These are phyloP conservation scores for Fusarium pininemorale DNA, from an alignment of 2,329 filamentous ascomycete species.

Conservation along the genomic window DNA sequence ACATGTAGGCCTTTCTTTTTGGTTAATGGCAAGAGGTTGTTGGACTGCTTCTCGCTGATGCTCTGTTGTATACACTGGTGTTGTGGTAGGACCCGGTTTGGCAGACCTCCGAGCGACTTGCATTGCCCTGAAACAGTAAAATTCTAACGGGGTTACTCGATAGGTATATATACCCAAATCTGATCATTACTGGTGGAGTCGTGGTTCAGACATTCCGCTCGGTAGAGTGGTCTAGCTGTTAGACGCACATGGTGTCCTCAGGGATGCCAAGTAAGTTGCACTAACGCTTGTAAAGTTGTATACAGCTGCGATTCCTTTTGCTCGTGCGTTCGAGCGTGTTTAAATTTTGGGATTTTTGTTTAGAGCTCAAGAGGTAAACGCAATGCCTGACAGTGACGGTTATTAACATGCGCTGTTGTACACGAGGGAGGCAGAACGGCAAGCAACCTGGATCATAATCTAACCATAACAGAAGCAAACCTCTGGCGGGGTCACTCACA, in stretches of 20 bases:
- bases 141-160: not conserved
- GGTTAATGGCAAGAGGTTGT: fast-evolving
- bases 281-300: not conserved
- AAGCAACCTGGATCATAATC: not conserved
- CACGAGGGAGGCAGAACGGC: fast-evolving
- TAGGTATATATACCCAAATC: not conserved
- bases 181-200: not conserved
- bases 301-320: not conserved
- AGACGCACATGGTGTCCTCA: not conserved
- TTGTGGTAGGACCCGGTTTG: fast-evolving
- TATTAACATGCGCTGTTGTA: not conserved
- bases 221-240: not conserved
- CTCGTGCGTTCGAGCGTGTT: not conserved
- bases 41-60: not conserved
- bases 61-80: not conserved
- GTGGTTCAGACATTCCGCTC: not conserved
- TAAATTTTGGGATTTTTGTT: not conserved
- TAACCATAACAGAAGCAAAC: fast-evolving
- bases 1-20: not conserved
- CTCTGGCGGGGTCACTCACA: fast-evolving
- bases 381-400: not conserved
- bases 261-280: not conserved
- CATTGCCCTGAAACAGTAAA: not conserved
- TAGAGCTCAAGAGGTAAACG: fast-evolving
- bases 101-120: not conserved